Evolutionary conservation across 2,329 filamentous ascomycete species (phyloP), one percentile per base, ranked within the genome.

Genomic region (Dendryphion nanum): DNA sequence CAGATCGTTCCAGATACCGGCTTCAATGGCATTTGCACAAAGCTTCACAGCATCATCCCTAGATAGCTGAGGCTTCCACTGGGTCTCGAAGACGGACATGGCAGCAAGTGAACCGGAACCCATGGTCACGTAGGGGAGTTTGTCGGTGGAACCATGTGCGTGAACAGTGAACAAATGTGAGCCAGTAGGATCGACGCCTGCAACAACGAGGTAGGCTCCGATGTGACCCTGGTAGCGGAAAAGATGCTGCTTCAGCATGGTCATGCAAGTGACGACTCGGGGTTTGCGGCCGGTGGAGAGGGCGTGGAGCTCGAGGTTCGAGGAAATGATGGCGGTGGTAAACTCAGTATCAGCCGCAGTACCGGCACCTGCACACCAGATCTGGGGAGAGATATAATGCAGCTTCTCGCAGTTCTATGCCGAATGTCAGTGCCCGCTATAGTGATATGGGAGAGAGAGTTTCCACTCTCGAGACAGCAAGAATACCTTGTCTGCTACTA

Each of bases 51-150:
- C 90, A 34, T 86, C 86, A 24, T 94, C 86, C 54, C 81, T 77
- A 48, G 79, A 85, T 64, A 96, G 68, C 44, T 82, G 72, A 6
- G 81, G 73, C 78, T 90, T 88, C 94, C 94, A 98, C 71, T 85
- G 83, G 34, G 90, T 94, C 77, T 98, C 93, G 63, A 98, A 98
- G 35, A 98, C 86, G 20, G 87, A 88, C 93, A 98, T 98, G 64
- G 93, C 93, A 18, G 93, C 93, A 52, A 98, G 76, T 33, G 89
- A 95, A 49, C 93, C 93, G 17, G 87, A 95, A 38, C 93, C 93
- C 93, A 98, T 98, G 50, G 94, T 98, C 53, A 98, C 94, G 69
- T 98, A 98, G 35, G 93, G 93, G 33, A 98, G 83, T 77, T 97
- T 98, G 75, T 98, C 93, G 45, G 93, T 98, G 60, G 86, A 93